Percentiles rank a stretch among this genome's conserved stretches.
phyloP scores from a whole-genome alignment of 2,329 filamentous ascomycete genomes.

The Lachnellula occidentalis region DNA sequence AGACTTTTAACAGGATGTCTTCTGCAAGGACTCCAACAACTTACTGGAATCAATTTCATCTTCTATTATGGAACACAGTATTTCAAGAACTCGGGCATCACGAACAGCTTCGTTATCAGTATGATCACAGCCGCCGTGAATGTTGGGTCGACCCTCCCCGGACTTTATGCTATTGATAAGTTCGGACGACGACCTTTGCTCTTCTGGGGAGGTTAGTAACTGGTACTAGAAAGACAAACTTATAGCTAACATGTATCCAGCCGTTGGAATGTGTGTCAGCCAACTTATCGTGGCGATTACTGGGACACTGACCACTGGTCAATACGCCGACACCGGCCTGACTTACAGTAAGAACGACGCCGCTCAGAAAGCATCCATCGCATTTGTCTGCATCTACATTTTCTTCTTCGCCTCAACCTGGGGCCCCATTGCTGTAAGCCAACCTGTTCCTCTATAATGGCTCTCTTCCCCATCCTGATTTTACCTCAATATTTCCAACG shows the following conservation, averaged over 20 bases:
- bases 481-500: slow-evolving; percentile 34
- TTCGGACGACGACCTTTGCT: slow-evolving; percentile 60
- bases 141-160: slow-evolving; percentile 57
- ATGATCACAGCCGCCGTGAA: slow-evolving; percentile 63
- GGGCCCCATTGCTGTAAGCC: slow-evolving; percentile 40
- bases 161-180: slow-evolving; percentile 57
- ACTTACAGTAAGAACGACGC: slow-evolving; percentile 45
- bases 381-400: slow-evolving; percentile 66
- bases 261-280: slow-evolving; percentile 58
- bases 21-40: slow-evolving; percentile 61
- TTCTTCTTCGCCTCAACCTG: slow-evolving; percentile 71
- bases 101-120: slow-evolving; percentile 50
- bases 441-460: slow-evolving; percentile 30
- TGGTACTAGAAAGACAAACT: background rate
- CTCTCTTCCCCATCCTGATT: slow-evolving; percentile 36
- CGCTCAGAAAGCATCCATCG: slow-evolving; percentile 52
- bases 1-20: slow-evolving; percentile 61
- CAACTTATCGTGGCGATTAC: slow-evolving; percentile 56
- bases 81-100: slow-evolving; percentile 51
- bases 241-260: slow-evolving; percentile 24
- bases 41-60: slow-evolving; percentile 54
- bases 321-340: slow-evolving; percentile 40
- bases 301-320: slow-evolving; percentile 50
- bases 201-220: slow-evolving; percentile 44
- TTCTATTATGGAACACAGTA: slow-evolving; percentile 59